Conservation (phyloP, 805 yeast genomes). For the Candida fluviatilis region DNA sequence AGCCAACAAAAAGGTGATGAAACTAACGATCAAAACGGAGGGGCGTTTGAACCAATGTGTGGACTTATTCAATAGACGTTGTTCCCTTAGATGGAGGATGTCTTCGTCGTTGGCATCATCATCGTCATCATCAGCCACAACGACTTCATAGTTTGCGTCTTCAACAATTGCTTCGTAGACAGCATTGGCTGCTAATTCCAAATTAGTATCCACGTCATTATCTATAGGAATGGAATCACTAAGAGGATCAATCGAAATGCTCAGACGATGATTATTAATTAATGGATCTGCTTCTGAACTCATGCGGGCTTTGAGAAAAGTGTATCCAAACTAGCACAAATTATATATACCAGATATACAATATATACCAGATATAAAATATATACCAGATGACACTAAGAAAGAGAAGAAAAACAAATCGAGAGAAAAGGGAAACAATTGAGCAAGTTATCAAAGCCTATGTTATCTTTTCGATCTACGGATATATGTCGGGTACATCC, state of each 20-base stretch:
- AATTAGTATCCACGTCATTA: conserved; percentile 4
- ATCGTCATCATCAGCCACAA: conserved; percentile 9
- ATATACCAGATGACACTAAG: too few relatives aligned
- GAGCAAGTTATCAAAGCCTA: too few relatives aligned
- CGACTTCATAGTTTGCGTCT: background rate
- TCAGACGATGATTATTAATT: background rate
- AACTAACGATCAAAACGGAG: conserved; percentile 46
- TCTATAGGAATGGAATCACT: background rate
- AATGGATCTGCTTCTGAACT: background rate
- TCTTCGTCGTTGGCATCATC: conserved; percentile 38
- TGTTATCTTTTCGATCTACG: too few relatives aligned
- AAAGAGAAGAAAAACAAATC: too few relatives aligned
- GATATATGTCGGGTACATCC: too few relatives aligned
- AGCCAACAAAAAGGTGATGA: conserved; percentile 38
- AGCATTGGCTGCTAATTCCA: conserved; percentile 31
- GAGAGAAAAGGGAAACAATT: too few relatives aligned
- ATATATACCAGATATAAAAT: too few relatives aligned
- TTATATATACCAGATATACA: too few relatives aligned
- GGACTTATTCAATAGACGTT: conserved; percentile 37
- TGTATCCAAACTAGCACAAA: too few relatives aligned
- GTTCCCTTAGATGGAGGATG: conserved; percentile 47
- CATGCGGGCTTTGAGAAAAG: too few relatives aligned
- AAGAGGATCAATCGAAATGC: too few relatives aligned
- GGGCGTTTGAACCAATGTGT: conserved; percentile 58
- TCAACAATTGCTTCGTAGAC: conserved; percentile 38